Evolutionary conservation across 208 protist species (phyloP), one percentile per base, ranked within the genome.

Genomic region (Trichomonas vaginalis): DNA sequence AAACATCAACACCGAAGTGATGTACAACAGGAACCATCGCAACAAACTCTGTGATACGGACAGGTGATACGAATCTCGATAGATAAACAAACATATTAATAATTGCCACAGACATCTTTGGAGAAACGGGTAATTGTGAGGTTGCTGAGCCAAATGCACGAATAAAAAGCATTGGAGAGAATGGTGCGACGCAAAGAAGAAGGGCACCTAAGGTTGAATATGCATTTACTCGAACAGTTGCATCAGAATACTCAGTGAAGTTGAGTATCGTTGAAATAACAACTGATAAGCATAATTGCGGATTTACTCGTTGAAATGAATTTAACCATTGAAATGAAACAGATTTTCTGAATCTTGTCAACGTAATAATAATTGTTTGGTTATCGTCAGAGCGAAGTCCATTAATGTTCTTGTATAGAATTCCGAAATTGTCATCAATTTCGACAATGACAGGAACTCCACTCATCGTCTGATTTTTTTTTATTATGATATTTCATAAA

Each of bases 11-110:
- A 39, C 37, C 17, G 27, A 92, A 92, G n/a, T 92, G 45, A n/a
- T 92, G 12, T 51, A 56, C 45, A 51, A 92, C 45, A 17, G 40
- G 40, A 51, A 51, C 86, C 42, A 92, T 39, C 42, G 45, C 37
- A 40, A 92, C 46, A 39, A 92, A 92, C 15, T 51, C 45, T 51
- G 42, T 42, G 23, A 92, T 23, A 48, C 27, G 17, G 15, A 92
- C 86, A 21, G 86, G 35, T 32, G n/a, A 42, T 27, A 92, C 45
- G 39, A 92, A 92, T 40, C 86, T 23, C n/a, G 86, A 92, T 15
- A 92, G 27, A 92, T 92, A 92, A 39, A 92, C 86, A 47, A 92
- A 92, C 45, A 51, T 92, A 92, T 92, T 92, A 92, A 92, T 92
- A 42, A 92, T 92, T 12, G 45, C 86, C 0, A 92, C 46, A 4